Percentiles rank a stretch among this genome's conserved stretches.
phyloP scores from a whole-genome alignment of 257 asterid genomes.

The Lithospermum erythrorhizon region DNA sequence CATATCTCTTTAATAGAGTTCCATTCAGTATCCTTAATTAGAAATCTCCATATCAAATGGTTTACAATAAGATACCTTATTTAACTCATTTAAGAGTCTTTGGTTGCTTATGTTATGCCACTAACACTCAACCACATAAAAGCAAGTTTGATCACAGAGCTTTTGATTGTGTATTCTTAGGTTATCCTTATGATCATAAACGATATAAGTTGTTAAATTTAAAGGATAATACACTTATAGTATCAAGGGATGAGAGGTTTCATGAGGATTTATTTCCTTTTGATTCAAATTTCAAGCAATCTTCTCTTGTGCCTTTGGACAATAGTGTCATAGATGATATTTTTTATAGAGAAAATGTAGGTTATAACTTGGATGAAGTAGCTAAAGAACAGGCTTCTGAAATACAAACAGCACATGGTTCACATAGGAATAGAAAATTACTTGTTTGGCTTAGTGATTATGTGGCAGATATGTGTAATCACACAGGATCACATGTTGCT shows the following conservation, averaged over 20 bases:
- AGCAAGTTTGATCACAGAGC: background rate
- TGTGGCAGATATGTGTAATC: too few relatives aligned
- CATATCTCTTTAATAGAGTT: background rate
- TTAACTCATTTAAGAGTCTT: constrained; percentile 4
- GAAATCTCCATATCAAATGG: background rate
- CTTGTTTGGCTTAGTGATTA: too few relatives aligned
- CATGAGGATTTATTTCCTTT: background rate
- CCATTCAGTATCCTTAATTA: background rate
- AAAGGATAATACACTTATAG: background rate
- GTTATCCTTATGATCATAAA: background rate
- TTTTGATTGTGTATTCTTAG: background rate
- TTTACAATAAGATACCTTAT: background rate
- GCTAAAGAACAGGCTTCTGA: too few relatives aligned
- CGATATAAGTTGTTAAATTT: background rate
- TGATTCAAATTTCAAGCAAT: background rate
- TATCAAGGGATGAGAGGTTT: background rate
- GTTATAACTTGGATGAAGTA: too few relatives aligned
- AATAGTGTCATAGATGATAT: background rate
- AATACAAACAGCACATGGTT: too few relatives aligned
- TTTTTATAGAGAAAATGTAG: too few relatives aligned
- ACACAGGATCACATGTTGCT: too few relatives aligned
- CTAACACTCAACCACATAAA: too few relatives aligned
- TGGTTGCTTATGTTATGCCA: constrained; percentile 11
- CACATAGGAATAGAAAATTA: too few relatives aligned
- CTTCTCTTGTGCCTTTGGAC: background rate